A percentile compares a stretch with the other conserved stretches of the same genome.
Evolutionary conservation across 1,284 basidiomycete species (phyloP).

Genomic region (Chondrostereum purpureum): DNA sequence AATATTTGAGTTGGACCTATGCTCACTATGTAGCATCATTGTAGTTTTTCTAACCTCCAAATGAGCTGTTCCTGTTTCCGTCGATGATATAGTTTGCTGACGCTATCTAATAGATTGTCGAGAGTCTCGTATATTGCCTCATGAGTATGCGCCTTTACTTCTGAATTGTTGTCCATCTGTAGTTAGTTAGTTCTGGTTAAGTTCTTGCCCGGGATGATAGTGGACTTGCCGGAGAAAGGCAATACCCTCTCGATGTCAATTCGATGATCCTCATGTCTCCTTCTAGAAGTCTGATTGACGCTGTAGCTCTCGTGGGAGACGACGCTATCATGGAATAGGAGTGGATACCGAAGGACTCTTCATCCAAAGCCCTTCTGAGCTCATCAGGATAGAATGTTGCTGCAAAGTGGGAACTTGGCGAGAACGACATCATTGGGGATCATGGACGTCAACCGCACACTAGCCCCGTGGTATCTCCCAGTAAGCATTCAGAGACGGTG

Average conservation of each 20-base stretch:
- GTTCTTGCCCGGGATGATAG: slow-evolving; percentile 3
- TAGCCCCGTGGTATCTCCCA: no score
- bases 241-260: slow-evolving; percentile 48
- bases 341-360: slow-evolving; percentile 53
- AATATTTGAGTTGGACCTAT: no score
- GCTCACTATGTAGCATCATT: slow-evolving; percentile 12
- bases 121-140: slow-evolving; percentile 40
- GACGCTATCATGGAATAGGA: slow-evolving; percentile 35
- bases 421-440: not conserved
- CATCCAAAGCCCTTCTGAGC: slow-evolving; percentile 45
- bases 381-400: slow-evolving; percentile 44
- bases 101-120: slow-evolving; percentile 45
- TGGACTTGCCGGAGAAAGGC: not conserved
- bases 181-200: slow-evolving; percentile 8
- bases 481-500: no score
- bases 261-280: slow-evolving; percentile 37
- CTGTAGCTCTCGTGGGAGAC: slow-evolving; percentile 41
- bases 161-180: slow-evolving; percentile 12
- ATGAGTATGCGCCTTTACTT: slow-evolving; percentile 16
- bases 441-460: no score
- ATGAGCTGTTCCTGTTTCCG: slow-evolving; percentile 41
- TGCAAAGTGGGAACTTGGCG: not conserved
- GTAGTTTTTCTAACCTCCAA: slow-evolving; percentile 39
- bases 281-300: slow-evolving; percentile 50
- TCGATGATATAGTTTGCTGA: slow-evolving; percentile 44